phyloP scores from a whole-genome alignment of 768 basidiomycete genomes.

The Psilocybe cubensis region DNA sequence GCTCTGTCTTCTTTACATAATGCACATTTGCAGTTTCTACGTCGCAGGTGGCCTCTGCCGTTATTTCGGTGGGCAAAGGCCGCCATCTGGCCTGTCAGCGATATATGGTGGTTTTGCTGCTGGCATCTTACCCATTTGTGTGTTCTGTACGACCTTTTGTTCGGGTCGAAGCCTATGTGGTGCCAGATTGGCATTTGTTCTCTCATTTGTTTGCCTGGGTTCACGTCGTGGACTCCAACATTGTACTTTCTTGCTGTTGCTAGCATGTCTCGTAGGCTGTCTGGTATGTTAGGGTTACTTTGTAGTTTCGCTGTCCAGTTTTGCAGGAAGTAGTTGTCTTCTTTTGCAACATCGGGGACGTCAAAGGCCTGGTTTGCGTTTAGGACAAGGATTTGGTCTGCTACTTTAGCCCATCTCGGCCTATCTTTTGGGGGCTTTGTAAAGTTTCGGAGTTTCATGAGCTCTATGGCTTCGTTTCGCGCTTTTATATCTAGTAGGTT shows the following conservation, averaged over 20 bases:
- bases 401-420: constrained; percentile 31
- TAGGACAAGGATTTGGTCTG: constrained; percentile 24
- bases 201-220: constrained; percentile 8
- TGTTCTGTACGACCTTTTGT: constrained; percentile 1
- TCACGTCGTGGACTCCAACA: constrained; percentile 14
- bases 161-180: constrained; percentile 22
- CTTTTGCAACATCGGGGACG: no score
- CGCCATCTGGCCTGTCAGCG: constrained; percentile 13
- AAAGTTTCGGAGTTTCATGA: constrained; percentile 25
- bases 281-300: constrained; percentile 7
- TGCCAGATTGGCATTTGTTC: constrained; percentile 33
- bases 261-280: constrained; percentile 17
- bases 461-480: constrained; percentile 29
- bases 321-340: constrained; percentile 29
- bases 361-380: background rate
- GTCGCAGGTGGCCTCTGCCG: background rate
- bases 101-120: constrained; percentile 13
- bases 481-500: constrained; percentile 26
- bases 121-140: constrained; percentile 16
- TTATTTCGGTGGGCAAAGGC: background rate
- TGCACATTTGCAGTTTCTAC: constrained; percentile 4
- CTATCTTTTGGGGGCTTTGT: constrained; percentile 17
- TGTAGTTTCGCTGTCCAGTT: constrained; percentile 20
- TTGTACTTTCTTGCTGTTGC: constrained; percentile 23
- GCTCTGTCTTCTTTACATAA: background rate